Evolutionary conservation across 805 yeast genomes (phyloP).

Genomic region (Jamesozyma gamospora): DNA sequence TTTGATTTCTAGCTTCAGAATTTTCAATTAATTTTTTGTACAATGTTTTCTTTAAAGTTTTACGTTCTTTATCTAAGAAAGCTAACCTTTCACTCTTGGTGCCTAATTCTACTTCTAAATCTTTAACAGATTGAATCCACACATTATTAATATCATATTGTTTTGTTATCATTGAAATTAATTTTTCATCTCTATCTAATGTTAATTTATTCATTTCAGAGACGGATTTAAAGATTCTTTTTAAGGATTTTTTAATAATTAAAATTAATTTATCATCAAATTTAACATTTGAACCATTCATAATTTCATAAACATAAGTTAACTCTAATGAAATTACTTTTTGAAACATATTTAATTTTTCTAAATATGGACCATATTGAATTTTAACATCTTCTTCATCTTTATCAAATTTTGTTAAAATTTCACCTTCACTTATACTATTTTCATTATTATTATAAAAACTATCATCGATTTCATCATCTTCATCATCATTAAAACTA

Average conservation of each 20-base stretch:
- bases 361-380: conserved; percentile 34
- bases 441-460: conserved; percentile 4
- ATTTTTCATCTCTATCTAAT: conserved; percentile 33
- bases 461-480: conserved; percentile 31
- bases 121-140: conserved; percentile 68
- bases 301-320: conserved; percentile 38
- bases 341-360: conserved; percentile 40
- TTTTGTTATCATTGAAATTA: conserved; percentile 43
- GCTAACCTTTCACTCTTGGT: conserved; percentile 52
- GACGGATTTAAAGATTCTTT: conserved; percentile 20
- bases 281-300: conserved; percentile 13
- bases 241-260: conserved; percentile 22
- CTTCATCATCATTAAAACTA: conserved; percentile 24
- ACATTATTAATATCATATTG: conserved; percentile 60
- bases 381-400: conserved; percentile 24
- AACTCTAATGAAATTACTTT: conserved; percentile 42
- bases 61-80: conserved; percentile 52
- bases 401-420: conserved; percentile 17
- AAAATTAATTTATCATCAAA: conserved; percentile 16
- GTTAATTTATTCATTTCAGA: conserved; percentile 24
- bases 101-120: conserved; percentile 55
- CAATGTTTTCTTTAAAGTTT: conserved; percentile 44
- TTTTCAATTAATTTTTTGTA: conserved; percentile 28
- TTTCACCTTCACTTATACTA: conserved; percentile 15
- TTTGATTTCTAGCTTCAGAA: conserved; percentile 21